Evolutionary conservation across 371 early-diverging fungal genomes (phyloP), one percentile per base, ranked within the genome.

Genomic region (Umbelopsis sp.): DNA sequence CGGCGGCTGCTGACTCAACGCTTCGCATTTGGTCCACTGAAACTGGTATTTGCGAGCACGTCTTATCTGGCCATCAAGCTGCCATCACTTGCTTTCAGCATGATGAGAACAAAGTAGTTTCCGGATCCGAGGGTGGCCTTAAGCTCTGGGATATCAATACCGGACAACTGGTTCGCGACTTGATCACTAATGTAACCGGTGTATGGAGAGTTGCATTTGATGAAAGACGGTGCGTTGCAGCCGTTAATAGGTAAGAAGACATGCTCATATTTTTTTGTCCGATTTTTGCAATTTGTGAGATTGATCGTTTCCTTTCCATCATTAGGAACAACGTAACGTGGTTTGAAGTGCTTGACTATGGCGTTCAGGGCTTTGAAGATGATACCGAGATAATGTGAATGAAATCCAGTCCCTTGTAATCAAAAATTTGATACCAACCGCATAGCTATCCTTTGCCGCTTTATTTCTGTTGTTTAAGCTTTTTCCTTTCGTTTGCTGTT

Each of bases 41-140:
- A 22, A 86, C 89, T 18, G 92, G 93, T 10, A 83, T 86, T 24
- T 92, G 92, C 71, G 70, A 83, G 37, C 86, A 87, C 37, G 85
- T 88, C 12, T 80, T 96, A 29, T 82, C 83, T 10, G 82, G 82
- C 14, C 94, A 96, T 73, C 64, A 83, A 16, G 92, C 90, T 3
- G 95, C 98, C 22, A 97, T 98, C 63, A 98, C 97, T 1, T 97
- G 96, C 66, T 94, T 98, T 80, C 96, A 96, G 72, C 94, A 95
- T 74, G 97, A 98, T 70, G 87, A 84, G 4, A 80, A 87, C 63
- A 95, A 95, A 67, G 91, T 97, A 11, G 93, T 97, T 18, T 94
- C 94, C 9, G 97, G 99, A 0, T 93, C 94, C 6, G 98, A 96
- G 69, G 93, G 93, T n/a, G 93, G 93, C 3, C 80, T 98, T 25